Evolutionary conservation across 768 basidiomycete genomes (phyloP), one percentile per base, ranked within the genome.

Genomic region (Russula sp.): DNA sequence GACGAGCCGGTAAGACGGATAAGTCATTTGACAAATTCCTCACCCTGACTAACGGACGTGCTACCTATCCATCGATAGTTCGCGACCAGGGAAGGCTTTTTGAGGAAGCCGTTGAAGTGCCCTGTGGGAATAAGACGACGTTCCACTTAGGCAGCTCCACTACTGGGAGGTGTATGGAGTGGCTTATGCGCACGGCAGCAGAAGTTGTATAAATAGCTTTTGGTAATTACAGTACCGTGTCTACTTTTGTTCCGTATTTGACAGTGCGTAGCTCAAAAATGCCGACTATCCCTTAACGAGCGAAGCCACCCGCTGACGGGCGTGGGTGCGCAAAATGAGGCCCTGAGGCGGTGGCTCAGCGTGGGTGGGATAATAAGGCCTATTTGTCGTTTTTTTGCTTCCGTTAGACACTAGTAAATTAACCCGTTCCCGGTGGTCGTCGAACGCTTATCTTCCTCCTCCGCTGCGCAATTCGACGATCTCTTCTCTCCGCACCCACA

Each of bases 1-100:
- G 79, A 82, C 42, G 75, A 84, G 59, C 75, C 75, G 72, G 88
- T 87, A 64, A 62, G 83, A 75, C 22, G 7, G n/a, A 27, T 40
- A 51, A 64, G 34, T 1, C n/a, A 18, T 52, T 27, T 68, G 27
- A n/a, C 31, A 18, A 62, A 3, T 9, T 1, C 14, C 10, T 34
- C 8, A 39, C 11, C 1, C 6, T 22, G 16, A 39, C 31, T 63
- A 20, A 59, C 37, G 14, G 32, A 35, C 16, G 10, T 37, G 32
- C n/a, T 40, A 16, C 9, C 32, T 32, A 14, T 42, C 32, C 37
- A 14, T 42, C 35, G 22, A 32, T 42, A 91, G 86, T 75, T 94
- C 58, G 78, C 83, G 42, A 91, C 87, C 1, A 77, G 84, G 16
- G 93, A 96, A 75, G 94, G 94, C 2, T 95, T 96, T 77, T 76